Base-by-base conservation (phyloP, 345 rosid species). In the Excoecaria cochinchinensis region DNA sequence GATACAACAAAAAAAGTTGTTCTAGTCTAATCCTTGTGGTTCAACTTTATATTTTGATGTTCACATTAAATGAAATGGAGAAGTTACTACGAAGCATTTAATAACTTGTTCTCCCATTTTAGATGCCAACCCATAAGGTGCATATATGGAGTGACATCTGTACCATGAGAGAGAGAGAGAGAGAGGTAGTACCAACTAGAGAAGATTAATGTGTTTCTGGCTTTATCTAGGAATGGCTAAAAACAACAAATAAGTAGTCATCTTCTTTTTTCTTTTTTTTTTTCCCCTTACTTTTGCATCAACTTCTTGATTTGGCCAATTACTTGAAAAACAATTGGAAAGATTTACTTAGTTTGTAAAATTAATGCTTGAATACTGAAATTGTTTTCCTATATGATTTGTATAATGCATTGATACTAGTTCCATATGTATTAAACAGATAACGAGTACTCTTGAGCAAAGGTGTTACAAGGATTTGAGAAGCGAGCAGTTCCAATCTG, bases 381-480 rank as follows among this genome's bases (percentile, higher is more conserved):
- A 55, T 66, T 65, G 15, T 25, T 15, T 31, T 70, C 8, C 40
- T 22, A 0, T 3, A 4, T 36, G 52, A 8, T 55, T 19, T 63
- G 9, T 16, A 16, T 39, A 24, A 5, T 61, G 39, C 7, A 24
- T 63, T 73, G 63, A 73, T 73, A 11, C 14, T 8, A 13, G 36
- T 67, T 59, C 14, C 69, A 12, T 59, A 44, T 66, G 53, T 62
- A 52, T 72, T 71, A 16, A 39, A 69, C 74, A 79, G 82, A 79
- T 79, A 40, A 79, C 78, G 0, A 74, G 66, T 62, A 69, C 74
- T 39, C 74, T 79, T 31, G 82, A 79, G 75, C 82, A 79, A 74
- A 79, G 78, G 61, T 79, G 78, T 69, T 79, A 79, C 70, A 74
- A 65, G 67, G 82, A 79, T 79, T 74, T 79, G 67, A 79, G 82